Conservation (phyloP, 495 filamentous ascomycete genomes). For the Friedmanniomyces endolithicus region DNA sequence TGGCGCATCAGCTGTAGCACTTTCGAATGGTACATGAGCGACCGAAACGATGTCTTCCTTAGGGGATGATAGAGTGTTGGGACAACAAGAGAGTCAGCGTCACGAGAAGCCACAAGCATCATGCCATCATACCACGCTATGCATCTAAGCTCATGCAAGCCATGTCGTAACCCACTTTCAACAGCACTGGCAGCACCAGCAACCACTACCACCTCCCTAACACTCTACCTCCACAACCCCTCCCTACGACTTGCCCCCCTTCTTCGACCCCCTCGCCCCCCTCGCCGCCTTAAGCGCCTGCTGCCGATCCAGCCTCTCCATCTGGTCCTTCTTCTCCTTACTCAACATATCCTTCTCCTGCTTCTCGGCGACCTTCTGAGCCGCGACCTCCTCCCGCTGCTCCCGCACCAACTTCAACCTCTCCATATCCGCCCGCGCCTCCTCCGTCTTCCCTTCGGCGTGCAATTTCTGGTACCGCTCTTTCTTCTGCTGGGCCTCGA, state of each 20-base stretch:
- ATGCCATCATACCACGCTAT: constrained; percentile 6
- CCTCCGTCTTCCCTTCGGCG: constrained; percentile 91
- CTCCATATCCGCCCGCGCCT: constrained; percentile 85
- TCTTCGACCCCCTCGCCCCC: constrained; percentile 21
- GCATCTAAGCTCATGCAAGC: background rate
- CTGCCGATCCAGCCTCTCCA: constrained; percentile 28
- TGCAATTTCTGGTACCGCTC: constrained; percentile 90
- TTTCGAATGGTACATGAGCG: too few species aligned
- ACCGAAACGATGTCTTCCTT: too few species aligned
- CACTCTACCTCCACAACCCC: background rate
- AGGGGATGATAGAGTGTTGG: too few species aligned
- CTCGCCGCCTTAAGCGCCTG: constrained; percentile 27
- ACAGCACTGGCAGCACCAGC: background rate
- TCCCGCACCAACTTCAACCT: constrained; percentile 67
- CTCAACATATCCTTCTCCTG: constrained; percentile 33
- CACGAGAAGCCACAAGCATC: too few species aligned
- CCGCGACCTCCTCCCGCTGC: constrained; percentile 74
- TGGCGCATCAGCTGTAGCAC: too few species aligned
- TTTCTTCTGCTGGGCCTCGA: constrained; percentile 76
- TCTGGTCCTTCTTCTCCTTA: constrained; percentile 31
- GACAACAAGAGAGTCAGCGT: too few species aligned
- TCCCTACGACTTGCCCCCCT: constrained; percentile 23
- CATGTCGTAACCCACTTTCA: background rate
- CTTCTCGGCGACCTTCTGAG: constrained; percentile 54
- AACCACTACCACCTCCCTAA: background rate